Conservation (phyloP, 2,329 filamentous ascomycete genomes). For the Hypoxylon sp. region DNA sequence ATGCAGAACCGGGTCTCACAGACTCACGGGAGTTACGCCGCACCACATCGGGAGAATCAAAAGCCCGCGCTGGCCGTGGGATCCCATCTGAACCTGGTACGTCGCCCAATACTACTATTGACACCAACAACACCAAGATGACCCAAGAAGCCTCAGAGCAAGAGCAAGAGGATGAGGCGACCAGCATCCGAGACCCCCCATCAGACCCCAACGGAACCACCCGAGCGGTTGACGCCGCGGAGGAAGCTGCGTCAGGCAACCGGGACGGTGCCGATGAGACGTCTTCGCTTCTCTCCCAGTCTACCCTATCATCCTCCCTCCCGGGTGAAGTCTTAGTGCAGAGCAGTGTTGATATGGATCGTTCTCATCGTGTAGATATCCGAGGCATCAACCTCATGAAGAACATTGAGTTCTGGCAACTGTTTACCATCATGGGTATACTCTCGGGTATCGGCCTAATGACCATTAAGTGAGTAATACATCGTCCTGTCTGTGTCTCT, state of each 20-base stretch:
- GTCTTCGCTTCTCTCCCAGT: constrained; percentile 82
- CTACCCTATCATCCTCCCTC: constrained; percentile 64
- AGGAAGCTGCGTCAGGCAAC: constrained; percentile 45
- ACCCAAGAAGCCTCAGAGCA: constrained; percentile 49
- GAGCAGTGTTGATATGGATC: constrained; percentile 77
- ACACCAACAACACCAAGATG: constrained; percentile 55
- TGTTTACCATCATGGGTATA: constrained; percentile 90
- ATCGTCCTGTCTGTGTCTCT: not conserved
- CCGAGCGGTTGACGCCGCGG: constrained; percentile 42
- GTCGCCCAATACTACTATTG: constrained; percentile 58
- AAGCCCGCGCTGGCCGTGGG: constrained; percentile 58
- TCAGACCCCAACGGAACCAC: constrained; percentile 32
- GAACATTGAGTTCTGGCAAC: constrained; percentile 87
- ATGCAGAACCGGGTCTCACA: constrained; percentile 54
- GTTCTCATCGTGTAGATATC: constrained; percentile 89
- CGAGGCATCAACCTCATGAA: constrained; percentile 83
- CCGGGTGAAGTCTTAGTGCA: constrained; percentile 66
- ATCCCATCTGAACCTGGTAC: constrained; percentile 75
- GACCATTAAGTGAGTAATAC: constrained; percentile 90
- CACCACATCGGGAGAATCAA: constrained; percentile 61
- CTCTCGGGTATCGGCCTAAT: constrained; percentile 94
- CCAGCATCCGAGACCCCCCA: constrained; percentile 39
- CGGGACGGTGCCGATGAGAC: constrained; percentile 75
- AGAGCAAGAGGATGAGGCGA: constrained; percentile 45
- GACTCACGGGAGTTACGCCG: constrained; percentile 60